Conservation (phyloP, 495 filamentous ascomycete genomes). For the Choiromyces venosus region DNA sequence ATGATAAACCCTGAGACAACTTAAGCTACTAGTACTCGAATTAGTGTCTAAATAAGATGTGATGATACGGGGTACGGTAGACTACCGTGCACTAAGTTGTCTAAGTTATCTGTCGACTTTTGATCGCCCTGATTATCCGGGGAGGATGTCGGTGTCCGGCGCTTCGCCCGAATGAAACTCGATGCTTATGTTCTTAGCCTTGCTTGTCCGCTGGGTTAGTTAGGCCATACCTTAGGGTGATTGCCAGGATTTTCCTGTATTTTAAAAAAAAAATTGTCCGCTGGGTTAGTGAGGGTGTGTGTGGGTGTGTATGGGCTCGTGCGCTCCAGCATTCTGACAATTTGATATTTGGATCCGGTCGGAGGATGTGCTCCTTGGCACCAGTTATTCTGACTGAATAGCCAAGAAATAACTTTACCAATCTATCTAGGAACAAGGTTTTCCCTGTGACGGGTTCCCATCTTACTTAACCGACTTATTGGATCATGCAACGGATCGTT, state of each 20-base stretch:
- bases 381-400: too few relatives aligned
- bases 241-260: too few relatives aligned
- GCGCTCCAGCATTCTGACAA: neutral
- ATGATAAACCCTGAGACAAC: neutral
- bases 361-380: neutral
- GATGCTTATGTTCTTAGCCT: neutral
- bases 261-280: too few relatives aligned
- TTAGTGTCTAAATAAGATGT: neutral
- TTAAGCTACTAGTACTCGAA: neutral
- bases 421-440: slow-evolving; percentile 24
- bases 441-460: slow-evolving; percentile 30
- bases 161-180: slow-evolving; percentile 27
- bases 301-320: neutral
- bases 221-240: too few relatives aligned
- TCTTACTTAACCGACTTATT: slow-evolving; percentile 41
- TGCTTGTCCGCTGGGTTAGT: neutral
- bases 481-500: slow-evolving; percentile 38
- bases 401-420: slow-evolving; percentile 1
- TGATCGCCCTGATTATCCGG: slow-evolving; percentile 37
- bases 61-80: neutral
- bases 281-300: neutral
- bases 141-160: slow-evolving; percentile 27
- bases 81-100: neutral
- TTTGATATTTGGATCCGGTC: neutral
- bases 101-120: neutral